Evolutionary conservation across 139 green algal species (phyloP).

Genomic region (Picochlorum sp.): DNA sequence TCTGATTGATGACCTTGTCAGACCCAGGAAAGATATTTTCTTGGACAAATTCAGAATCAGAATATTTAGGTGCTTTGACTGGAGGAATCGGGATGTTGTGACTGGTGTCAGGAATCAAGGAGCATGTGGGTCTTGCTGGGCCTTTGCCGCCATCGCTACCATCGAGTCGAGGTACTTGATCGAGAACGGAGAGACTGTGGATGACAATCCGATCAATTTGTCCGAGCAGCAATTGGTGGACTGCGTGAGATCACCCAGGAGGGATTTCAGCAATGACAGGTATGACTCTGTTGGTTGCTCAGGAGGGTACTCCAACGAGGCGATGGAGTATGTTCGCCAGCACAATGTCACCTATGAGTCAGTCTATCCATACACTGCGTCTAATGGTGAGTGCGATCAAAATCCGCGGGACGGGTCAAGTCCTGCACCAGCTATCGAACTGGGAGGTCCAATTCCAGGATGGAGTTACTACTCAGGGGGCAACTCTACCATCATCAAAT

Average conservation of each 20-base stretch:
- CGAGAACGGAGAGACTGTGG: not conserved
- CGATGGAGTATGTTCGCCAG: slow-evolving; percentile 4
- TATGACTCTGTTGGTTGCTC: not conserved
- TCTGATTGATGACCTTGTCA: not conserved
- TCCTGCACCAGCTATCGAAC: not conserved
- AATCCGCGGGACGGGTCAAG: not conserved
- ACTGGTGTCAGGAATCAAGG: not conserved
- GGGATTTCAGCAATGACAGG: not conserved
- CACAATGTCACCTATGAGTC: slow-evolving; percentile 3
- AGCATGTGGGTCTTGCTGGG: slow-evolving; percentile 22
- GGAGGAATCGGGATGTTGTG: not conserved
- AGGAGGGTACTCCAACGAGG: not conserved
- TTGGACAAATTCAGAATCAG: not conserved
- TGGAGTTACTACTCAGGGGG: not conserved
- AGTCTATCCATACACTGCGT: not conserved
- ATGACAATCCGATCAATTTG: not conserved
- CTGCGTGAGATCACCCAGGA: slow-evolving; percentile 1
- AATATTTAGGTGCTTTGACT: not conserved
- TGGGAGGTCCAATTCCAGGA: not conserved
- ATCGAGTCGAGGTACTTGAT: slow-evolving; percentile 22
- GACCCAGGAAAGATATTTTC: not conserved
- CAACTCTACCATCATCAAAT: not conserved
- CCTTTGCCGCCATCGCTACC: slow-evolving; percentile 11
- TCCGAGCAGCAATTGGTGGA: slow-evolving; percentile 16
- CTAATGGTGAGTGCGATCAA: not conserved